Evolutionary conservation across 2,329 filamentous ascomycete species (phyloP).

Genomic region (Ophiocordyceps robertsii): DNA sequence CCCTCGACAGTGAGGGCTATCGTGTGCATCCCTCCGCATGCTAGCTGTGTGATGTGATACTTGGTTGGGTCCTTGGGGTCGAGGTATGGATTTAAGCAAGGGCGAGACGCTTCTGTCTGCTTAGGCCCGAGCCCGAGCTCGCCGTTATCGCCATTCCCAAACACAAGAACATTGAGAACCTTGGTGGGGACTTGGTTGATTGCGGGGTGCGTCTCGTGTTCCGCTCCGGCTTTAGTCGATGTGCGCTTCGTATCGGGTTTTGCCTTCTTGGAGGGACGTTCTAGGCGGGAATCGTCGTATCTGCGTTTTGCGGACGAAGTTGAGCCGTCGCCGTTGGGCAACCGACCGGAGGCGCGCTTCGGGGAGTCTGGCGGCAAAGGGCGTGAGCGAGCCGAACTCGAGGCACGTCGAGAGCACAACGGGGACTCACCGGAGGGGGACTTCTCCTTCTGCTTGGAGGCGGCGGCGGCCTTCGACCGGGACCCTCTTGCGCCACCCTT

Average conservation of each 20-base stretch:
- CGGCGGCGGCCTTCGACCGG: neutral
- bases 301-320: neutral
- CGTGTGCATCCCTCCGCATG: conserved; percentile 72
- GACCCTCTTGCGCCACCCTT: neutral
- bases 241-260: neutral
- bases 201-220: neutral
- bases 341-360: neutral
- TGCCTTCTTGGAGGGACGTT: neutral
- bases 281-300: neutral
- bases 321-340: neutral
- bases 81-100: conserved; percentile 51
- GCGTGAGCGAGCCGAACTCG: neutral
- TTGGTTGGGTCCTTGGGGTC: conserved; percentile 51
- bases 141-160: conserved; percentile 64
- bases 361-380: neutral
- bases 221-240: neutral
- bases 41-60: conserved; percentile 60
- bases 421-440: neutral
- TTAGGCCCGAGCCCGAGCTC: conserved; percentile 68
- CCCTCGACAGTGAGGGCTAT: conserved; percentile 66
- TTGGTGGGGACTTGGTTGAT: conserved; percentile 33
- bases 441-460: neutral
- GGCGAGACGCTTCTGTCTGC: conserved; percentile 8
- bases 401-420: neutral
- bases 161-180: conserved; percentile 62